phyloP scores from a whole-genome alignment of 2,329 filamentous ascomycete species.

The Neonectria punicea region DNA sequence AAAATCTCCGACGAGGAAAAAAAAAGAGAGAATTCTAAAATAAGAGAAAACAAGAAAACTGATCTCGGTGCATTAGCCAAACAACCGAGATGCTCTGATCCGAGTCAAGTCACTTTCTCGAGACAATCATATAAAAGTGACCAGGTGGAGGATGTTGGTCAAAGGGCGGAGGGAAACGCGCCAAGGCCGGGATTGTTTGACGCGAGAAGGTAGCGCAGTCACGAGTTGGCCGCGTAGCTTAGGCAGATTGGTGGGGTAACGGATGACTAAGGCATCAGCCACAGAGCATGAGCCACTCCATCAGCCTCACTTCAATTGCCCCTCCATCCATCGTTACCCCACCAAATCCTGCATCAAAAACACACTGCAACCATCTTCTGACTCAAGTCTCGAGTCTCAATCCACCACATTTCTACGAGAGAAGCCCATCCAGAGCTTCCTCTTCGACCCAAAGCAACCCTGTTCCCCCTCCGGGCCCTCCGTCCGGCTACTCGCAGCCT shows the following conservation, averaged over 20 bases:
- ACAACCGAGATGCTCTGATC: not conserved
- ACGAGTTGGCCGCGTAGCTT: conserved; percentile 40
- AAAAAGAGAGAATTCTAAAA: not conserved
- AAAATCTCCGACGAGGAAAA: not conserved
- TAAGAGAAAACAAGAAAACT: not conserved
- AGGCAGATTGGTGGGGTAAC: not conserved
- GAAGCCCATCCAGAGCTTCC: conserved; percentile 42
- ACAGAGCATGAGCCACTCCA: conserved; percentile 17
- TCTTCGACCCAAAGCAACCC: conserved; percentile 37
- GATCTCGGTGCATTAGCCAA: not conserved
- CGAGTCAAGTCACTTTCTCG: conserved; percentile 19
- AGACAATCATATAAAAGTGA: conserved; percentile 21
- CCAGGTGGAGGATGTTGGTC: not conserved
- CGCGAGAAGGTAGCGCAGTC: conserved; percentile 51
- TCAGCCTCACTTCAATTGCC: conserved; percentile 21
- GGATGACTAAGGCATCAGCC: conserved; percentile 7
- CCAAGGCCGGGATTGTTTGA: conserved; percentile 30
- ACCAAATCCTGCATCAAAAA: conserved; percentile 30
- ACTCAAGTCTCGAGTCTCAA: not conserved
- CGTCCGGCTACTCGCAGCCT: conserved; percentile 48
- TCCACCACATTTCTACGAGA: conserved; percentile 23
- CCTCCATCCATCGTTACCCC: conserved; percentile 41
- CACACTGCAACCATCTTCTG: conserved; percentile 27
- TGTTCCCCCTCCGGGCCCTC: conserved; percentile 56
- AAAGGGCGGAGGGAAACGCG: conserved; percentile 11